Conservation (phyloP, 202 grass and related monocot species). For the Bolboschoenoplectus hybrid region DNA sequence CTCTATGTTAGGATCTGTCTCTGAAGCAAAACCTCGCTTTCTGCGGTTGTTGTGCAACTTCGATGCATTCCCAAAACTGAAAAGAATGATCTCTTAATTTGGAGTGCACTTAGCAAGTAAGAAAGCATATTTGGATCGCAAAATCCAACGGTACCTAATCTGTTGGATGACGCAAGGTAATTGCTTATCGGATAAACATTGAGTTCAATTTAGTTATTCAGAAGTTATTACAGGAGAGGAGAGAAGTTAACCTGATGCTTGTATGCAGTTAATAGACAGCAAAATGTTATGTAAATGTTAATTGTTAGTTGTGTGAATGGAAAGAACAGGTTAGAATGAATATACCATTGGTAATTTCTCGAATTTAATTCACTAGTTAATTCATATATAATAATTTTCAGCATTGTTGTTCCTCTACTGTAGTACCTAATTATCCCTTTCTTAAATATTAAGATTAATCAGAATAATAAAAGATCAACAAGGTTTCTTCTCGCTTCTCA, state of each 20-base stretch:
- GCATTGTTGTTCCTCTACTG: neutral
- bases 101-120: neutral
- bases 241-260: neutral
- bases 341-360: neutral
- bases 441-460: neutral
- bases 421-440: neutral
- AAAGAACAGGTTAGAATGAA: neutral
- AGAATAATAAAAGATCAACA: neutral
- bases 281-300: neutral
- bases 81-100: neutral
- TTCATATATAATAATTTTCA: neutral
- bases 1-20: conserved; percentile 26
- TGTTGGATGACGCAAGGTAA: neutral
- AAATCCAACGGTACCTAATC: neutral
- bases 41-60: conserved; percentile 20
- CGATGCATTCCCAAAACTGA: conserved; percentile 37
- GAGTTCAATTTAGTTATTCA: neutral
- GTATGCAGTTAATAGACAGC: neutral
- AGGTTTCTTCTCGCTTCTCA: neutral
- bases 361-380: neutral
- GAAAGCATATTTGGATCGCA: neutral
- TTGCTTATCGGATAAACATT: neutral
- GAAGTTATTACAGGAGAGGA: neutral
- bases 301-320: neutral
- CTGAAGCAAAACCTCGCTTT: conserved; percentile 44